These are phyloP conservation scores for Globisporangium paroecandrum DNA, from an alignment of 352 stramenopile genomes.

Conservation along the genomic window DNA sequence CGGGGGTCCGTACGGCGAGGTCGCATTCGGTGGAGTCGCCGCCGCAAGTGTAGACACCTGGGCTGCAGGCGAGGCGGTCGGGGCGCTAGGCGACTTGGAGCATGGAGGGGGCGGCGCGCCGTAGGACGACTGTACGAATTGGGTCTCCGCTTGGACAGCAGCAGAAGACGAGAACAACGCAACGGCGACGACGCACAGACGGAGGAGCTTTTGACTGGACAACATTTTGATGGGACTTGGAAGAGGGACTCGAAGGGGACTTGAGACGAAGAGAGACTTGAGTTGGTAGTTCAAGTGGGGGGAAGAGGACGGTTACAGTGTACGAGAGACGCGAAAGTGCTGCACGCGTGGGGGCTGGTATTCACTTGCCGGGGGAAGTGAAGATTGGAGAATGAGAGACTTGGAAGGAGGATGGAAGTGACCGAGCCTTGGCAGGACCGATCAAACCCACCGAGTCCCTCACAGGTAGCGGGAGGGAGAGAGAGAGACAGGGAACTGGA, in stretches of 20 bases:
- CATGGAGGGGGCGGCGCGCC: background rate
- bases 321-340: background rate
- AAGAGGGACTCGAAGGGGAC: background rate
- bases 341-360: background rate
- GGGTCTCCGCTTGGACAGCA: background rate
- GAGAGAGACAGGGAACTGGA: background rate
- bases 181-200: background rate
- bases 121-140: background rate
- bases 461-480: background rate
- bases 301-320: background rate
- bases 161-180: background rate
- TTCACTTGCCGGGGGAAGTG: background rate
- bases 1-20: background rate
- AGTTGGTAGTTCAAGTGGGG: background rate
- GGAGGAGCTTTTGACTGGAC: background rate
- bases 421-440: background rate
- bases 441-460: background rate
- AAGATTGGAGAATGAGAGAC: constrained; percentile 1
- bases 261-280: background rate
- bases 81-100: background rate
- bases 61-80: background rate
- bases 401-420: background rate
- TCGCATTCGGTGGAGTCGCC: background rate
- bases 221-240: background rate
- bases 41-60: background rate